Evolutionary conservation across 2,329 filamentous ascomycete species (phyloP), one percentile per base, ranked within the genome.

Genomic region (Colletotrichum sp.): DNA sequence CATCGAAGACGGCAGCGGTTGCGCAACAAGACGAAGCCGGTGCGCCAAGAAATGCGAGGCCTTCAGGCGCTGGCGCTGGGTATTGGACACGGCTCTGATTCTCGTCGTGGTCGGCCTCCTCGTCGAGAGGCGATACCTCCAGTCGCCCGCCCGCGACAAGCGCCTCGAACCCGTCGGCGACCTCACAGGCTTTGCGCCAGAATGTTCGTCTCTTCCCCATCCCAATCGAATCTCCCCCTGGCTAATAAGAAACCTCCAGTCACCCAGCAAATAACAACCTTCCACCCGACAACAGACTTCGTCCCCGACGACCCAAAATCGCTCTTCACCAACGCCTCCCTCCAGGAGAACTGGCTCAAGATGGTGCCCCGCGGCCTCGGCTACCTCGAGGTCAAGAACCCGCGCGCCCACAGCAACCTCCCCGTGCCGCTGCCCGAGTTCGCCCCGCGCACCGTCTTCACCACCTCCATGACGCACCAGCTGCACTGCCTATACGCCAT

Each of bases 381-480:
- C 57, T 88, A 86, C 76, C 80, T 87, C 24, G 78, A 81, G 39
- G 79, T 87, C 64, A 80, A 84, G 59, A 65, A 85, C 65, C 82
- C 85, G 0, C 67, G 79, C 8, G 76, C 78, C 15, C 84, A 85
- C 79, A 79, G 85, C 57, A 84, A 85, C 78, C 81, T 87, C 13
- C 85, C 85, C 4, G 81, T 79, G 8, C 82, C 79, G 18, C 79
- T 88, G 9, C 60, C 81, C 18, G 79, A 78, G 21, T 86, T 81
- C 72, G 78, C 80, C 5, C 78, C 81, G 18, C 80, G 82, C 52
- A 85, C 84, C 57, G 83, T 85, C 64, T 87, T 84, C 78, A 87
- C 86, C 3, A 86, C 86, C 1, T 85, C 84, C 3, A 83, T 87
- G 77, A 87, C 86, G 5, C 86, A 88, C 74, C 86, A 88, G 78